These are phyloP conservation scores for Adansonia digitata DNA, from an alignment of 345 rosid species.

Conservation along the genomic window DNA sequence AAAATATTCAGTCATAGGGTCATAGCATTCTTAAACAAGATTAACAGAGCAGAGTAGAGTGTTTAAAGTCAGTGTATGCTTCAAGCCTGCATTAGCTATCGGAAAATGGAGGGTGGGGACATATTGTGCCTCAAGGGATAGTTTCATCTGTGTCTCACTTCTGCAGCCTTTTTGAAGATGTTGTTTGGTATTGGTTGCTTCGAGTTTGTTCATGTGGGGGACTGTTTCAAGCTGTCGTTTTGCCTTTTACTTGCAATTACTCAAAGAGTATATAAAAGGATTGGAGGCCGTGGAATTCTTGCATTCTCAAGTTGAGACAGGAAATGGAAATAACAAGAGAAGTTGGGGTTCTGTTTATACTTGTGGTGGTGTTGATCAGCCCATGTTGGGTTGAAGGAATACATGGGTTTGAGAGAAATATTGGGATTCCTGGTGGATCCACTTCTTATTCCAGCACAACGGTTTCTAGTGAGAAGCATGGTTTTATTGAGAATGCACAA, in stretches of 20 bases:
- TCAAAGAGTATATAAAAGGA: constrained; percentile 19
- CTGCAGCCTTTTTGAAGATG: constrained; percentile 26
- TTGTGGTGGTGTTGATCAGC: constrained; percentile 21
- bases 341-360: constrained; percentile 19
- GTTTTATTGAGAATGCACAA: constrained; percentile 7
- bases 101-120: constrained; percentile 33
- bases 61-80: background rate
- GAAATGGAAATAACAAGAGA: constrained; percentile 20
- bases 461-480: background rate
- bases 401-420: constrained; percentile 25
- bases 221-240: constrained; percentile 12
- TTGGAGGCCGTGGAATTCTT: background rate
- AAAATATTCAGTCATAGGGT: background rate
- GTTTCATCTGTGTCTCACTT: background rate
- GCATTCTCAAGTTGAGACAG: constrained; percentile 11
- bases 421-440: constrained; percentile 5
- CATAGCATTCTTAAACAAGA: background rate
- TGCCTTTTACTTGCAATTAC: background rate
- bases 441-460: constrained; percentile 11
- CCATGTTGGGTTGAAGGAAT: constrained; percentile 32
- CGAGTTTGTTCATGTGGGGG: constrained; percentile 28
- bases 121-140: constrained; percentile 29
- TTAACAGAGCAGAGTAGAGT: background rate
- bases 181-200: constrained; percentile 5
- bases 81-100: background rate